phyloP scores from a whole-genome alignment of 257 asterid species.

The Nicotiana tabacum region DNA sequence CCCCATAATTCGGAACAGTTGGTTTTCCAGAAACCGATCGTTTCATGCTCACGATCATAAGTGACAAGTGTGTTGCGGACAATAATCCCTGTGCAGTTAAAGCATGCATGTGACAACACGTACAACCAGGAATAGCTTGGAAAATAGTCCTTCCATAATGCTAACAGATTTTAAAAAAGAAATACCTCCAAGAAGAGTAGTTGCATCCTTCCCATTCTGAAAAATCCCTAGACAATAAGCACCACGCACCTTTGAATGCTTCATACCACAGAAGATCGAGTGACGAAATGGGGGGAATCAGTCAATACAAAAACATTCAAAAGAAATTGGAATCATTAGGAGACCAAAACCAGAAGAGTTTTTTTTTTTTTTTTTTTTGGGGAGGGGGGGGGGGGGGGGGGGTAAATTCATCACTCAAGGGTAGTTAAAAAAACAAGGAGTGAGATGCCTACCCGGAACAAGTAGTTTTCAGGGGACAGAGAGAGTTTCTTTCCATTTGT shows the following conservation, averaged over 20 bases:
- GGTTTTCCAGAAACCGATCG: conserved; percentile 94
- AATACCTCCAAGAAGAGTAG: conserved; percentile 96
- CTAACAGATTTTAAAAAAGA: background rate
- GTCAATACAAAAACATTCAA: conserved; percentile 12
- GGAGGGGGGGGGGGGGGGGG: no score
- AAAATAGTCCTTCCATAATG: background rate
- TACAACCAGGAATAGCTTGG: background rate
- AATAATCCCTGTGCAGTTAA: conserved; percentile 54
- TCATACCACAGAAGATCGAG: conserved; percentile 8
- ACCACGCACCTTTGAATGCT: conserved; percentile 96
- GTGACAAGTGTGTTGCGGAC: conserved; percentile 97
- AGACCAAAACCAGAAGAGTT: background rate
- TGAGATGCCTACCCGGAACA: conserved; percentile 66
- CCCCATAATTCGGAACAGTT: conserved; percentile 95
- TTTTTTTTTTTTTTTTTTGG: no score
- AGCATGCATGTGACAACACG: background rate
- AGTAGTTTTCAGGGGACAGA: conserved; percentile 88
- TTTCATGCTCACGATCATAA: conserved; percentile 91
- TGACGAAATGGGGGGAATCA: conserved; percentile 4
- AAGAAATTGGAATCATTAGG: conserved; percentile 9
- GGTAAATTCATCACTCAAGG: background rate
- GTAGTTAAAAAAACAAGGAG: conserved; percentile 10
- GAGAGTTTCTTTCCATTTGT: conserved; percentile 74
- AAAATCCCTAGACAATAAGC: conserved; percentile 96
- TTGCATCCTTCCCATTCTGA: conserved; percentile 96